phyloP scores from a whole-genome alignment of 2,329 filamentous ascomycete genomes.

The Fusarium ramigenum region DNA sequence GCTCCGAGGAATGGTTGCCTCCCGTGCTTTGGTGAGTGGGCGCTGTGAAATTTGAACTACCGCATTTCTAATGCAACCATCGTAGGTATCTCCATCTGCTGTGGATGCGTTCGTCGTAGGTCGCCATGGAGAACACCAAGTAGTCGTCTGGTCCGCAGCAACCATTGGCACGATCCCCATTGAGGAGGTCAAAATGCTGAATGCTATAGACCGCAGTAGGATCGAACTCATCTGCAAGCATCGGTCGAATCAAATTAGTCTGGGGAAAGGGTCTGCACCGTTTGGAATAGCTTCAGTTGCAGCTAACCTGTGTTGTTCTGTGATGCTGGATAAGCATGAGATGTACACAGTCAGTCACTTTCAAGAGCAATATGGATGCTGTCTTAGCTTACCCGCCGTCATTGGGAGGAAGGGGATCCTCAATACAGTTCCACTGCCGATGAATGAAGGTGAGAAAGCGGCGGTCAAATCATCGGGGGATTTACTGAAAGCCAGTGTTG shows the following conservation, averaged over 20 bases:
- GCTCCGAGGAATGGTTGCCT: slow-evolving; percentile 55
- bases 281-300: slow-evolving; percentile 61
- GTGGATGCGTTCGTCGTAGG: slow-evolving; percentile 38
- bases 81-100: background rate
- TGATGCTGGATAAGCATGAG: slow-evolving; percentile 59
- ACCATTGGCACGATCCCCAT: slow-evolving; percentile 32
- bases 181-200: background rate
- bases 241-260: slow-evolving; percentile 58
- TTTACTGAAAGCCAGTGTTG: background rate
- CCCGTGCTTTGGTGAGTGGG: slow-evolving; percentile 24
- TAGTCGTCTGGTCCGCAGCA: slow-evolving; percentile 39
- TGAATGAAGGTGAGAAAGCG: background rate
- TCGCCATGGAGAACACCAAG: slow-evolving; percentile 36
- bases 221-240: slow-evolving; percentile 55
- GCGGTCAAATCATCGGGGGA: slow-evolving; percentile 1
- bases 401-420: slow-evolving; percentile 57
- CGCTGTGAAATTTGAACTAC: background rate
- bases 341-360: slow-evolving; percentile 60
- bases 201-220: slow-evolving; percentile 33
- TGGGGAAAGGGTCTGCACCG: slow-evolving; percentile 60
- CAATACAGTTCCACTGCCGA: background rate
- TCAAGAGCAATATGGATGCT: slow-evolving; percentile 57
- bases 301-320: slow-evolving; percentile 59
- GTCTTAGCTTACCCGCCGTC: slow-evolving; percentile 59
- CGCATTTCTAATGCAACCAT: background rate